phyloP scores from a whole-genome alignment of 2,329 filamentous ascomycete species.

The Colletotrichum lentis region DNA sequence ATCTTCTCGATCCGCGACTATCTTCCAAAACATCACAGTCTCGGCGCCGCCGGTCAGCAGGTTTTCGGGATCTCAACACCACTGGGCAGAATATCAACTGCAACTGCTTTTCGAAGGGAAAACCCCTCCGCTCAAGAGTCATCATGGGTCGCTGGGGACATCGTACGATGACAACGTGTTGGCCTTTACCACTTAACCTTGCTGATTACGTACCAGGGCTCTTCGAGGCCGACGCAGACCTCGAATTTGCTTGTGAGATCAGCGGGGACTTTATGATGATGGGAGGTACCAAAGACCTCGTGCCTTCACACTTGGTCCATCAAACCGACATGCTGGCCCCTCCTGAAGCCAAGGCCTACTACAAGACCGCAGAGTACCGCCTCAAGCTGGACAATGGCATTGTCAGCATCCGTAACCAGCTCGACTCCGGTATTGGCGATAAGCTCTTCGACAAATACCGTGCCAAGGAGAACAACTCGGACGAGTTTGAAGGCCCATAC shows the following conservation, averaged over 20 bases:
- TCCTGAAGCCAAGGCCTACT: not conserved
- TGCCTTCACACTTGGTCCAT: not conserved
- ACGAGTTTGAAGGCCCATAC: constrained; percentile 32
- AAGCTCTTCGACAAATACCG: constrained; percentile 12
- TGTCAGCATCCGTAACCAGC: not conserved
- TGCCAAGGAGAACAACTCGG: not conserved
- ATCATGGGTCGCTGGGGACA: constrained; percentile 23
- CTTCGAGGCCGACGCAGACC: constrained; percentile 1
- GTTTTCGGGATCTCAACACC: not conserved
- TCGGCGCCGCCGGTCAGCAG: not conserved
- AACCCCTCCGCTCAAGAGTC: not conserved
- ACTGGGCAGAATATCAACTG: not conserved
- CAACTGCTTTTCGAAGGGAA: not conserved
- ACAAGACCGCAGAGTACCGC: not conserved
- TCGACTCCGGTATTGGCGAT: not conserved
- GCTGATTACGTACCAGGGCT: not conserved
- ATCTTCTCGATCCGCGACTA: not conserved
- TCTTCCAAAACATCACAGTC: not conserved
- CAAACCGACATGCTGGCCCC: constrained; percentile 12
- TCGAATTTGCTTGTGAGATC: constrained; percentile 1
- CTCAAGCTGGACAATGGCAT: not conserved
- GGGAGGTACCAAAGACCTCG: not conserved
- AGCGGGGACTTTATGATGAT: not conserved
- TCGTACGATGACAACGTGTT: not conserved
- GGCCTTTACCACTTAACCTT: not conserved